Evolutionary conservation across 2,329 filamentous ascomycete species (phyloP).

Genomic region (Ilyonectria sp.): DNA sequence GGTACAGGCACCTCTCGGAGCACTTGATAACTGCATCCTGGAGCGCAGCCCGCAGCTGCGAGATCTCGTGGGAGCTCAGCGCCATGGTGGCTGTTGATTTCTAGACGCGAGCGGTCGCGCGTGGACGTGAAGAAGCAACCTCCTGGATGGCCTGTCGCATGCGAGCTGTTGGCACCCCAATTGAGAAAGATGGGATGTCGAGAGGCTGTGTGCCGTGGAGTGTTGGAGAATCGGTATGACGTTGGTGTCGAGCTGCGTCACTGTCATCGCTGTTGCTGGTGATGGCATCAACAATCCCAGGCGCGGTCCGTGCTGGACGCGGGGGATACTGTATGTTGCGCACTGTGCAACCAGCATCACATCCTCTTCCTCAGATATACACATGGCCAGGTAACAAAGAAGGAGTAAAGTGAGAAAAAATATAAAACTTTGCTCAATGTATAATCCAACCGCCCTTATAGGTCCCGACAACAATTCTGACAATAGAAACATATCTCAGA

Average conservation of each 20-base stretch:
- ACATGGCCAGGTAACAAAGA: neutral
- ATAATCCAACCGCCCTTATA: too few species aligned
- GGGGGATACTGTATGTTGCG: slow-evolving; percentile 10
- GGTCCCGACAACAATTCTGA: too few species aligned
- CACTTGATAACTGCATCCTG: slow-evolving; percentile 92
- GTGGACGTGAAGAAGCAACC: neutral
- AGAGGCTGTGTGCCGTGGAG: slow-evolving; percentile 3
- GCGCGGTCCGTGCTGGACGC: slow-evolving; percentile 28
- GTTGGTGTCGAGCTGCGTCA: slow-evolving; percentile 13
- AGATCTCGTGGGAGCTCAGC: slow-evolving; percentile 69
- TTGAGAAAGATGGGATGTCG: neutral
- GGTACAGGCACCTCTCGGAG: slow-evolving; percentile 94
- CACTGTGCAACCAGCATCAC: neutral
- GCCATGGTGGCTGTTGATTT: slow-evolving; percentile 61
- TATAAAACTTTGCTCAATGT: too few species aligned
- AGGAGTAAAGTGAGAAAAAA: too few species aligned
- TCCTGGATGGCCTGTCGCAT: slow-evolving; percentile 5
- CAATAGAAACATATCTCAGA: too few species aligned
- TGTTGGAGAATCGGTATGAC: neutral
- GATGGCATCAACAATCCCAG: slow-evolving; percentile 25
- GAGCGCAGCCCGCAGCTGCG: slow-evolving; percentile 80
- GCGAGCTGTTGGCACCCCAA: neutral
- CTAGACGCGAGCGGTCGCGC: slow-evolving; percentile 34
- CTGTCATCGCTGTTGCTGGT: slow-evolving; percentile 8
- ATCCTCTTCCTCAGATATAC: neutral